A percentile compares a stretch with the other conserved stretches of the same genome.
Evolutionary conservation across 2,329 filamentous ascomycete genomes (phyloP).

Genomic region (Bipolaris bicolor): DNA sequence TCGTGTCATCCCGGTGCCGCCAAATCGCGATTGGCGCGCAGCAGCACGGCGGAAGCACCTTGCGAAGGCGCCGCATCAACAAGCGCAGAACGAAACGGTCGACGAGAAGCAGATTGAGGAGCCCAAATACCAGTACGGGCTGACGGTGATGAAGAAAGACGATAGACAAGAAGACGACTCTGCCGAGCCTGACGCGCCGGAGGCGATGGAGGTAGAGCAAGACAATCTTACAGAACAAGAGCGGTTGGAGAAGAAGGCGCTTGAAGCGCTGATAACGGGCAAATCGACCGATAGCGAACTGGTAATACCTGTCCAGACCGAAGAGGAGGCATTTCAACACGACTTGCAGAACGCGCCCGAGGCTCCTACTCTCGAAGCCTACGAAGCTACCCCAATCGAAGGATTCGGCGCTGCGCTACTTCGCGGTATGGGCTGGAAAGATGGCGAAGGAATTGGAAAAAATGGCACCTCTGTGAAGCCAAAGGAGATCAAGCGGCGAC

Average conservation of each 20-base stretch:
- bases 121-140: slow-evolving; percentile 55
- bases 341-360: slow-evolving; percentile 77
- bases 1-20: slow-evolving; percentile 64
- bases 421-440: slow-evolving; percentile 94
- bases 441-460: slow-evolving; percentile 64
- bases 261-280: slow-evolving; percentile 54
- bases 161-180: slow-evolving; percentile 19
- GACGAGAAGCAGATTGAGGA: slow-evolving; percentile 45
- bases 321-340: slow-evolving; percentile 72
- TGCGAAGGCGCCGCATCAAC: slow-evolving; percentile 62
- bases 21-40: slow-evolving; percentile 68
- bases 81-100: slow-evolving; percentile 44
- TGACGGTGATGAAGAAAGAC: slow-evolving; percentile 57
- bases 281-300: slow-evolving; percentile 44
- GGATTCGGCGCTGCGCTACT: slow-evolving; percentile 92
- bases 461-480: slow-evolving; percentile 57
- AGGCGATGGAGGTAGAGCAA: slow-evolving; percentile 39
- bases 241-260: slow-evolving; percentile 60
- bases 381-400: slow-evolving; percentile 87
- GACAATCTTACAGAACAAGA: slow-evolving; percentile 41
- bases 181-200: slow-evolving; percentile 12
- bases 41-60: slow-evolving; percentile 61
- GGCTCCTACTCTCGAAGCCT: slow-evolving; percentile 78
- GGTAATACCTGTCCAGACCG: slow-evolving; percentile 51
- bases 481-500: slow-evolving; percentile 70